phyloP scores from a whole-genome alignment of 2,329 filamentous ascomycete species.

The Periconia macrospinosa region DNA sequence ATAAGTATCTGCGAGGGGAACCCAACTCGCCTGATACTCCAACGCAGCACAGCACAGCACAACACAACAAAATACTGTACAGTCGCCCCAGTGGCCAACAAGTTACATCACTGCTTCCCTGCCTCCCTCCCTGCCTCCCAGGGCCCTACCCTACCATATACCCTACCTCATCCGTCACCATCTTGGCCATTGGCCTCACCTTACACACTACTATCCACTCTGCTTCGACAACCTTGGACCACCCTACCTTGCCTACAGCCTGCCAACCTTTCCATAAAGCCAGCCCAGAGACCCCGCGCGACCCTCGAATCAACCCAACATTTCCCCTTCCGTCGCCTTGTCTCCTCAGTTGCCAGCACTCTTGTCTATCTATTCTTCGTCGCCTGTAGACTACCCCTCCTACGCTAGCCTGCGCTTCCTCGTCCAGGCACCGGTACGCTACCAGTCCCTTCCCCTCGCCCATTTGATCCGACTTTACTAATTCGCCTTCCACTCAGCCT shows the following conservation, averaged over 20 bases:
- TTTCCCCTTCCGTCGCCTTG: slow-evolving; percentile 17
- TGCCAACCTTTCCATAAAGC: slow-evolving; percentile 20
- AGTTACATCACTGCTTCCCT: neutral
- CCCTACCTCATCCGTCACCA: no score
- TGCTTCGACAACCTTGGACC: slow-evolving; percentile 11
- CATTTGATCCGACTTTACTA: neutral
- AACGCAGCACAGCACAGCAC: no score
- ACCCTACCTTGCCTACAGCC: slow-evolving; percentile 7
- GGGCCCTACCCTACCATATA: neutral
- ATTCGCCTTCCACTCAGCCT: neutral
- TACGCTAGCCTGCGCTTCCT: slow-evolving; percentile 6
- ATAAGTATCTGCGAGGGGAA: no score
- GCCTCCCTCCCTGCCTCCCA: neutral
- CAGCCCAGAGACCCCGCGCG: slow-evolving; percentile 18
- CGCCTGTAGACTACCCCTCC: slow-evolving; percentile 13
- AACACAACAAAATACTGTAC: neutral
- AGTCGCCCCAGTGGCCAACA: neutral
- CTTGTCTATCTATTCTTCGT: slow-evolving; percentile 21
- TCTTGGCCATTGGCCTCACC: neutral
- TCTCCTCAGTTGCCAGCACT: slow-evolving; percentile 21
- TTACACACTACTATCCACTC: neutral
- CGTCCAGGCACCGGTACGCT: slow-evolving; percentile 11
- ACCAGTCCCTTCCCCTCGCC: neutral
- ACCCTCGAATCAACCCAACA: slow-evolving; percentile 8
- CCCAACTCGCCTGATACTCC: no score